These are phyloP conservation scores for Termitomyces heimii DNA, from an alignment of 768 basidiomycete species.

Conservation along the genomic window DNA sequence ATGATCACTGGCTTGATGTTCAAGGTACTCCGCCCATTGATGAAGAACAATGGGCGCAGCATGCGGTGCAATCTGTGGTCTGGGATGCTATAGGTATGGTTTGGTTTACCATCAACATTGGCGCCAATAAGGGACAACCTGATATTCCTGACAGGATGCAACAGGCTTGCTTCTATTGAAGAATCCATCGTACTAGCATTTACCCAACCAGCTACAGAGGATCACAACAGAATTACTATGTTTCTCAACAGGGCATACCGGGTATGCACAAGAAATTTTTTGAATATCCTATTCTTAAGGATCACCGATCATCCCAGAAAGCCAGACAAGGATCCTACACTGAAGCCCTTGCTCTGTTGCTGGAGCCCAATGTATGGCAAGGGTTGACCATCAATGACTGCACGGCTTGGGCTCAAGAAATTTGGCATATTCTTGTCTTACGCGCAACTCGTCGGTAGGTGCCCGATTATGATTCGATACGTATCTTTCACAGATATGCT, in stretches of 20 bases:
- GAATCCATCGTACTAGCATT: constrained; percentile 69
- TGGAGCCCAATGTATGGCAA: constrained; percentile 68
- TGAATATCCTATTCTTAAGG: background rate
- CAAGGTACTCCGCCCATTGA: constrained; percentile 44
- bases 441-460: constrained; percentile 73
- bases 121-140: background rate
- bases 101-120: background rate
- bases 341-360: constrained; percentile 52
- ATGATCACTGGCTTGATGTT: constrained; percentile 66
- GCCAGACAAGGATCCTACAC: constrained; percentile 67
- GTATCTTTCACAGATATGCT: background rate
- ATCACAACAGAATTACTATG: constrained; percentile 56
- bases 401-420: constrained; percentile 63
- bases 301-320: constrained; percentile 30
- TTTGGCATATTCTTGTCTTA: constrained; percentile 73
- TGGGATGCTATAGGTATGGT: constrained; percentile 64
- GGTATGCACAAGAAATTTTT: constrained; percentile 28
- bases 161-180: constrained; percentile 56
- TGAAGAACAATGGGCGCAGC: constrained; percentile 64
- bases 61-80: constrained; percentile 66
- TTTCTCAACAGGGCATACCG: constrained; percentile 63
- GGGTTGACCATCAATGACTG: constrained; percentile 62
- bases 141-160: constrained; percentile 46
- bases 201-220: constrained; percentile 48
- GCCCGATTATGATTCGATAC: constrained; percentile 13